phyloP scores from a whole-genome alignment of 257 asterid genomes.

The Ligustrum vulgare region DNA sequence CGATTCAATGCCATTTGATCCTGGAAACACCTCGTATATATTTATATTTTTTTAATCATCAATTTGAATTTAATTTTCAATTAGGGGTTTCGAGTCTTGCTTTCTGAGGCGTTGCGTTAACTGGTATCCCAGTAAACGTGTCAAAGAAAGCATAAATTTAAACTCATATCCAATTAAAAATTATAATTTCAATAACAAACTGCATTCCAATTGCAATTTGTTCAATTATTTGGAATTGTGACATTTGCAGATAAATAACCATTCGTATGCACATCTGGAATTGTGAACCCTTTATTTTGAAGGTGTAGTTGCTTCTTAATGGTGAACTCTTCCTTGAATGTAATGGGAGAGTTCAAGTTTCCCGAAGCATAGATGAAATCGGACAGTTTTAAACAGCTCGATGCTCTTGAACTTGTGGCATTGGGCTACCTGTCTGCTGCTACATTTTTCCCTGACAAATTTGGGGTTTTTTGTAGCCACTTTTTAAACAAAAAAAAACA shows the following conservation, averaged over 20 bases:
- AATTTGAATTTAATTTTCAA: not conserved
- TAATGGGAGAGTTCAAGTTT: slow-evolving; percentile 35
- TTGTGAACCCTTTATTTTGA: too few relatives aligned
- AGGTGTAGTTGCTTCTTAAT: slow-evolving; percentile 33
- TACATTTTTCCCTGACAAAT: not conserved
- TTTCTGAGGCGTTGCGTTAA: slow-evolving; percentile 41
- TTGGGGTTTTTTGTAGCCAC: too few relatives aligned
- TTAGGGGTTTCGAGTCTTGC: slow-evolving; percentile 14
- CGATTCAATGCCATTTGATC: slow-evolving; percentile 49
- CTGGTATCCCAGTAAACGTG: slow-evolving; percentile 36
- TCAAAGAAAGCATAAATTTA: slow-evolving; percentile 35
- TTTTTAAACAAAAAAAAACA: too few relatives aligned
- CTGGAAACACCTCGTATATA: slow-evolving; percentile 75
- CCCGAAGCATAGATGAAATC: slow-evolving; percentile 37
- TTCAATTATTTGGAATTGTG: slow-evolving; percentile 28
- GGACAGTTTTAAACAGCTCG: slow-evolving; percentile 37
- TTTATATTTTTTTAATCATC: not conserved
- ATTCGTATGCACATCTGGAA: not conserved
- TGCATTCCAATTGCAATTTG: not conserved
- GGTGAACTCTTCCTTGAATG: slow-evolving; percentile 27
- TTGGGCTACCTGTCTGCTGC: slow-evolving; percentile 42
- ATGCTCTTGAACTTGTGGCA: slow-evolving; percentile 11
- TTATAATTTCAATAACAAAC: not conserved
- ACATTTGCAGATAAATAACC: not conserved
- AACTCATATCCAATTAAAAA: not conserved